Base-by-base conservation (phyloP, 2,329 filamentous ascomycete genomes). In the Penicillium verrucosum region DNA sequence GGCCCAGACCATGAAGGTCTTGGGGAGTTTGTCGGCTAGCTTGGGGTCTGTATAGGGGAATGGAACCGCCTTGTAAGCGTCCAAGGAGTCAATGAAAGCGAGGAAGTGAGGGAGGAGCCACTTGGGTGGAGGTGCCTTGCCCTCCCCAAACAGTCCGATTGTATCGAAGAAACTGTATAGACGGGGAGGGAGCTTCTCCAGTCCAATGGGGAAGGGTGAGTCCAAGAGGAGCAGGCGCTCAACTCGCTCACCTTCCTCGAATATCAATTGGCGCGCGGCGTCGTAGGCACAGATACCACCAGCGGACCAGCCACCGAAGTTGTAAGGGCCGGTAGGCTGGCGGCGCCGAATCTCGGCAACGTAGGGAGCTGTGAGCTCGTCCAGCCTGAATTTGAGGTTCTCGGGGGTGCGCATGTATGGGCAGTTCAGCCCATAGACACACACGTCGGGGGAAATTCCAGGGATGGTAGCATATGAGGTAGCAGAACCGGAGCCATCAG, bases 221-320 rank as follows among this genome's bases (percentile, higher is more conserved):
- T 90, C 87, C 47, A 90, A 83, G 51, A 89, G 77, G 51, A 89
- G 78, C 11, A 89, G 77, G 50, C 82, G 76, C 5, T 83, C 81
- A 4, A 89, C 84, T 18, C 68, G 68, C 43, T 88, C 82, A 16
- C 82, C 82, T 3, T 78, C 79, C 59, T 80, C 79, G 48, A 70
- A 63, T 56, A 79, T 80, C 16, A 89, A 78, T 60, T 87, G 82
- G 52, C 81, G 81, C 62, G 85, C 81, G 10, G 85, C 85, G 63
- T 89, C 85, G 65, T 84, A 90, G 41, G 88, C 87, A 57, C 87
- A 85, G 46, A 90, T 86, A 36, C 89, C 88, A 27, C 89, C 89
- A 1, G 87, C 88, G n/a, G 85, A 89, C 89, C 88, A 92, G 25
- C 89, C 89, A 16, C 85, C 82, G 1, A 91, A 73, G 49, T 81